Evolutionary conservation across 352 stramenopile species (phyloP), one percentile per base, ranked within the genome.

Genomic region (Phytopythium cucurbitacearum): DNA sequence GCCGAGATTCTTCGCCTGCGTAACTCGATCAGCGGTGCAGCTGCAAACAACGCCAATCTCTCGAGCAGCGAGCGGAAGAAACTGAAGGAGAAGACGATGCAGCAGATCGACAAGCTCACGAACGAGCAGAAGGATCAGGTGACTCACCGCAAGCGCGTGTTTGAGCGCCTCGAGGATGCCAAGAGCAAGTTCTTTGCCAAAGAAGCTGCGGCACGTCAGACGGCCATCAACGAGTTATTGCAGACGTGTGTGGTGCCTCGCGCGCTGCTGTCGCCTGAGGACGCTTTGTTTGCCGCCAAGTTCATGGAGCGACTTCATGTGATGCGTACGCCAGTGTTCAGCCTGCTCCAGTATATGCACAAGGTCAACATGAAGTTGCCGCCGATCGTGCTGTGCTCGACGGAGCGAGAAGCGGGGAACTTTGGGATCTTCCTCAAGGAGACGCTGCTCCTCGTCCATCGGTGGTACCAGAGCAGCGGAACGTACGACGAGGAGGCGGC

Each of bases 61-160:
- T 85, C 63, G 9, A 64, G 46, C 12, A 85, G 49, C n/a, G 81
- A 94, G 38, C 69, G 77, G 37, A 94, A 94, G 58, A 91, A 90
- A 35, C 47, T 85, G 36, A 92, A 91, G 50, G 82, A 94, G 43
- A 87, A 89, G 57, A 80, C 73, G 2, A 79, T 69, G 33, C 71
- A 85, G 48, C 79, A 83, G 60, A 92, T 94, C 40, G 84, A 94
- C 59, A 83, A 88, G 48, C 62, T 94, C 8, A 79, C 80, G 3
- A 89, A 71, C n/a, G 85, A 95, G 48, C 83, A 93, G 57, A 93
- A 93, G 40, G 83, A 91, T 43, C 85, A 95, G 48, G 82, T 95
- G 15, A 69, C 78, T 4, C 82, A 95, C 56, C 82, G 85, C 34
- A 93, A 92, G 60, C 78, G 73, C n/a, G 80, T 95, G 10, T 88